Conservation (phyloP, 225 moss, liverwort and hornwort species). For the Pseudoscleropodium purum region DNA sequence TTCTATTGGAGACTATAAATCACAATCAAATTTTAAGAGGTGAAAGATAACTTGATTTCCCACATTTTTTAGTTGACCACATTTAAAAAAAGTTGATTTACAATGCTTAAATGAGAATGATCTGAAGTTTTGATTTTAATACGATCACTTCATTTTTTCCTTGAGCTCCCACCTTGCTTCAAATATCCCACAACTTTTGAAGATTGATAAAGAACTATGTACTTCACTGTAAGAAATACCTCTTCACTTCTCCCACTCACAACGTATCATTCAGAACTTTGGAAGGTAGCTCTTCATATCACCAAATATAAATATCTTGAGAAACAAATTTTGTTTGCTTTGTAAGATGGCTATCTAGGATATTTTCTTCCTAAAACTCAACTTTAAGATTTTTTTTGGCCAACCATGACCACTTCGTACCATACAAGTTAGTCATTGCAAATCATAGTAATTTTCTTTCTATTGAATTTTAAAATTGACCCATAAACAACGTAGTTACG, state of each 20-base stretch:
- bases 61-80: background rate
- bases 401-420: fast-evolving
- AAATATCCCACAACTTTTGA: background rate
- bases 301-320: background rate
- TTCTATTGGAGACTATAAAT: background rate
- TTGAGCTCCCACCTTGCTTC: too few species aligned
- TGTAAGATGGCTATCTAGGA: background rate
- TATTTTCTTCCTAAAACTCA: background rate
- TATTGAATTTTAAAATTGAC: background rate
- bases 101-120: too few species aligned
- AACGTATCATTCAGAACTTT: too few species aligned
- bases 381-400: too few species aligned
- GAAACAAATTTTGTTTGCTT: background rate
- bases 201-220: background rate
- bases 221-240: too few species aligned
- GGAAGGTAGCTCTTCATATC: background rate
- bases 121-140: background rate
- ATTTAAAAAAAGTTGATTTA: background rate
- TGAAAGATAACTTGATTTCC: background rate
- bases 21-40: fast-evolving
- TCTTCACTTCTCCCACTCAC: background rate
- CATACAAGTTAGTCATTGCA: background rate
- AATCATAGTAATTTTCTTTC: background rate
- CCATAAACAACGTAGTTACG: too few species aligned
- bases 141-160: background rate